phyloP scores from a whole-genome alignment of 805 yeast genomes.

The Saccharomycopsis sp. region DNA sequence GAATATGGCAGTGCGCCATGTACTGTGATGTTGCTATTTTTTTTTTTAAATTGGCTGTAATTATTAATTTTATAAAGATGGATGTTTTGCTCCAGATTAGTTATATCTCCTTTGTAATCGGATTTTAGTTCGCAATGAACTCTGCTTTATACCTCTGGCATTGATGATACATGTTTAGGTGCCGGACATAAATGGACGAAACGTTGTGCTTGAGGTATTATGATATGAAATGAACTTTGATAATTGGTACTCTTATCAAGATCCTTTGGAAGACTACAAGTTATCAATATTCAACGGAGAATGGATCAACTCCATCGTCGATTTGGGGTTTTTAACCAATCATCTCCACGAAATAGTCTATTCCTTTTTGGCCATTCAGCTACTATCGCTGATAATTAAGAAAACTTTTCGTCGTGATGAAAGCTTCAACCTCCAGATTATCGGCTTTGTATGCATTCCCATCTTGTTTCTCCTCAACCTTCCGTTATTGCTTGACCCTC shows the following conservation, averaged over 20 bases:
- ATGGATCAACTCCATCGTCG: neutral
- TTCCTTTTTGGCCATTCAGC: neutral
- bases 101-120: neutral
- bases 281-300: slow-evolving; percentile 1
- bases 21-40: neutral
- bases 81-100: neutral
- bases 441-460: neutral
- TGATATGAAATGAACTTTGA: slow-evolving; percentile 1
- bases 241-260: neutral
- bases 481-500: neutral
- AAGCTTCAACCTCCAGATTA: neutral
- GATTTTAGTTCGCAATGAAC: neutral
- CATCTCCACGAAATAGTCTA: neutral
- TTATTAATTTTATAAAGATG: neutral
- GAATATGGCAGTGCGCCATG: neutral
- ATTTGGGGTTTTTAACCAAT: neutral
- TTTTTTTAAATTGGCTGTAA: neutral
- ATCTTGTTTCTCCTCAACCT: neutral
- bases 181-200: neutral
- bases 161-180: neutral
- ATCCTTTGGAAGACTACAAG: neutral
- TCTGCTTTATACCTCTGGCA: neutral
- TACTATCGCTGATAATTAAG: neutral
- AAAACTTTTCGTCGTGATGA: neutral
- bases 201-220: neutral